Evolutionary conservation across 495 filamentous ascomycete genomes (phyloP).

Genomic region (Penicillium robsamsonii): DNA sequence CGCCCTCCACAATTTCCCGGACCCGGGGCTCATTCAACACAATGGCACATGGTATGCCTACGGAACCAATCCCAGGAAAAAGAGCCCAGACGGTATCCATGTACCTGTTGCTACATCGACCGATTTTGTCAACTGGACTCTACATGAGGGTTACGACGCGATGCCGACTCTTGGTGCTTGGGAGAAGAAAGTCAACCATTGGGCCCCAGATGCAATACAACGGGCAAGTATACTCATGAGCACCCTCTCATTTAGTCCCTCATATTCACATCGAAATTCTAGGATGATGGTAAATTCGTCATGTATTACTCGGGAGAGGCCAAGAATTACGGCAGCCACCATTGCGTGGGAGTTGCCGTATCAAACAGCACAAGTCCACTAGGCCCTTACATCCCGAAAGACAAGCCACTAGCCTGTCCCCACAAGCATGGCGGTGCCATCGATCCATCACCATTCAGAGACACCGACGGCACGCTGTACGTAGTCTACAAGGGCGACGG

Average conservation of each 20-base stretch:
- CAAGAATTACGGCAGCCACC: conserved; percentile 30
- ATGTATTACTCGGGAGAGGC: conserved; percentile 56
- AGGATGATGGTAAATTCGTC: conserved; percentile 48
- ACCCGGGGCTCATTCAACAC: conserved; percentile 35
- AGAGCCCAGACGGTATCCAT: conserved; percentile 21
- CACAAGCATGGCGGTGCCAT: conserved; percentile 53
- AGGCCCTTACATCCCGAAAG: conserved; percentile 50
- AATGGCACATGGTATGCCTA: conserved; percentile 38
- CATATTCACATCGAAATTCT: background rate
- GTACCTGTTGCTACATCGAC: conserved; percentile 34
- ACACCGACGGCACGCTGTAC: conserved; percentile 50
- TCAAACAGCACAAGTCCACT: conserved; percentile 31
- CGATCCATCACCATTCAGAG: conserved; percentile 52
- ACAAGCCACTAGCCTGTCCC: conserved; percentile 47
- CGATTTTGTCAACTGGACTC: conserved; percentile 35
- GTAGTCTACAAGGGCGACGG: conserved; percentile 62
- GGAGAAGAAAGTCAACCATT: conserved; percentile 29
- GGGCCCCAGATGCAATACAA: conserved; percentile 39
- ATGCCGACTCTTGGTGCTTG: conserved; percentile 27
- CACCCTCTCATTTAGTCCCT: background rate
- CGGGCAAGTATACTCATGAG: conserved; percentile 23
- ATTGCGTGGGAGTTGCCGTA: conserved; percentile 55
- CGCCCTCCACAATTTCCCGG: conserved; percentile 33
- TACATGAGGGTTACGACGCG: conserved; percentile 27
- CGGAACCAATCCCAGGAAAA: conserved; percentile 30